Percentiles rank a stretch among this genome's conserved stretches.
phyloP scores from a whole-genome alignment of 306 rosid genomes.

The Cercis canadensis region DNA sequence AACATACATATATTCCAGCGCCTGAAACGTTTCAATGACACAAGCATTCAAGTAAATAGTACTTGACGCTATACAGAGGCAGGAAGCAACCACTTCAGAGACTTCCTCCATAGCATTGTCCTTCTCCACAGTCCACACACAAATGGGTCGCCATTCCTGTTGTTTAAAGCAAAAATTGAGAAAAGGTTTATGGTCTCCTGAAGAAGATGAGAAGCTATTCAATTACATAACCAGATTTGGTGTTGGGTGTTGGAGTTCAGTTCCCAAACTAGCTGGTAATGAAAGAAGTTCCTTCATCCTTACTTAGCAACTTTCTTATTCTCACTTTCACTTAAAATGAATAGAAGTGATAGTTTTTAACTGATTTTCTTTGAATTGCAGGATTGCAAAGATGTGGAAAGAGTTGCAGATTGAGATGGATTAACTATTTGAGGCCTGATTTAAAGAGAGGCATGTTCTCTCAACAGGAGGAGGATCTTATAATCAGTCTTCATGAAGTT shows the following conservation, averaged over 20 bases:
- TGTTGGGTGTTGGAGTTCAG: conserved; percentile 98
- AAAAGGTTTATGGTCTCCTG: conserved; percentile 95
- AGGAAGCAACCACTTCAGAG: not conserved
- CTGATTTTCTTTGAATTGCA: conserved; percentile 40
- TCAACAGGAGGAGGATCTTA: conserved; percentile 84
- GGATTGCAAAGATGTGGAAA: conserved; percentile 94
- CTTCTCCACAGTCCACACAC: conserved; percentile 21
- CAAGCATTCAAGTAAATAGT: conserved; percentile 12
- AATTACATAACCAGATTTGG: conserved; percentile 85
- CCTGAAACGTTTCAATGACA: conserved; percentile 38
- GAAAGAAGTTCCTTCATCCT: not conserved
- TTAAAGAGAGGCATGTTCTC: conserved; percentile 91
- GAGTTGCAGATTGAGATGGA: conserved; percentile 95
- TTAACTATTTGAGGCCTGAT: conserved; percentile 91
- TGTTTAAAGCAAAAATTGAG: conserved; percentile 80
- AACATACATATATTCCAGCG: conserved; percentile 50
- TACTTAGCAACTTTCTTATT: too few species aligned
- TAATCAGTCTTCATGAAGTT: conserved; percentile 79
- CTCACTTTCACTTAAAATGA: not conserved
- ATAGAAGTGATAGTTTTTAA: not conserved
- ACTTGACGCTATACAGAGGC: conserved; percentile 40
- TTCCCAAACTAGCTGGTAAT: conserved; percentile 88
- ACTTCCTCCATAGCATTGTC: conserved; percentile 41
- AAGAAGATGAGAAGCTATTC: conserved; percentile 95
- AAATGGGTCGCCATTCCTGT: conserved; percentile 92